phyloP scores from a whole-genome alignment of 2,329 filamentous ascomycete species.

The Colletotrichum destructivum region DNA sequence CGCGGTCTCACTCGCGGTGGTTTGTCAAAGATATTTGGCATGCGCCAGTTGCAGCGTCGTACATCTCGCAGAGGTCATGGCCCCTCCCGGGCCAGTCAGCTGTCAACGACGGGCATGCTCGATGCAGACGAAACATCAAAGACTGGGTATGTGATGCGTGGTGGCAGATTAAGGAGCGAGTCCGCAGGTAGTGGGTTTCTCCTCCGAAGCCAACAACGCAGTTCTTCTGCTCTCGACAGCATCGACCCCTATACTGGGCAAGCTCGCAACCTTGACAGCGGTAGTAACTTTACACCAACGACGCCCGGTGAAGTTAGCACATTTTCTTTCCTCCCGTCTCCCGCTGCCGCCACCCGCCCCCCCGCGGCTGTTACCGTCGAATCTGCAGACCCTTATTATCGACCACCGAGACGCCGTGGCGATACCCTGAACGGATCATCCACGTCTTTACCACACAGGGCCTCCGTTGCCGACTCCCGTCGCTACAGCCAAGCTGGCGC shows the following conservation, averaged over 20 bases:
- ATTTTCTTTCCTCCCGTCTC: constrained; percentile 79
- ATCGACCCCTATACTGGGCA: constrained; percentile 62
- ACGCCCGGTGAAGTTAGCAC: constrained; percentile 80
- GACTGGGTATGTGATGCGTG: constrained; percentile 68
- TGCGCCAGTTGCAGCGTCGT: constrained; percentile 87
- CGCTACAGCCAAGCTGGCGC: constrained; percentile 55
- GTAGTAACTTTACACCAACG: constrained; percentile 79
- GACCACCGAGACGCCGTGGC: constrained; percentile 81
- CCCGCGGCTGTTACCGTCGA: constrained; percentile 63
- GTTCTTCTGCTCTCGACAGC: constrained; percentile 69
- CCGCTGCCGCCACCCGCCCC: constrained; percentile 61
- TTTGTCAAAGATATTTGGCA: constrained; percentile 90
- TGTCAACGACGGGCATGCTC: constrained; percentile 87
- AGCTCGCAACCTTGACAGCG: constrained; percentile 68
- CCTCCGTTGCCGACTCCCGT: constrained; percentile 53
- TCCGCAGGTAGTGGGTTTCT: constrained; percentile 71
- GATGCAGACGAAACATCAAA: constrained; percentile 77
- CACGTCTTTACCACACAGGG: constrained; percentile 50
- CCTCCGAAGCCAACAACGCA: constrained; percentile 60
- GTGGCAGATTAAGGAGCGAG: constrained; percentile 72
- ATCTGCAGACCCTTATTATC: constrained; percentile 85
- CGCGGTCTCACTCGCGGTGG: constrained; percentile 83
- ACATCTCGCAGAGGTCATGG: constrained; percentile 72
- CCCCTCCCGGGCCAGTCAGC: constrained; percentile 82
- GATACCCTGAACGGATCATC: constrained; percentile 67